These are phyloP conservation scores for Parathielavia appendiculata DNA, from an alignment of 495 filamentous ascomycete genomes.

Conservation along the genomic window DNA sequence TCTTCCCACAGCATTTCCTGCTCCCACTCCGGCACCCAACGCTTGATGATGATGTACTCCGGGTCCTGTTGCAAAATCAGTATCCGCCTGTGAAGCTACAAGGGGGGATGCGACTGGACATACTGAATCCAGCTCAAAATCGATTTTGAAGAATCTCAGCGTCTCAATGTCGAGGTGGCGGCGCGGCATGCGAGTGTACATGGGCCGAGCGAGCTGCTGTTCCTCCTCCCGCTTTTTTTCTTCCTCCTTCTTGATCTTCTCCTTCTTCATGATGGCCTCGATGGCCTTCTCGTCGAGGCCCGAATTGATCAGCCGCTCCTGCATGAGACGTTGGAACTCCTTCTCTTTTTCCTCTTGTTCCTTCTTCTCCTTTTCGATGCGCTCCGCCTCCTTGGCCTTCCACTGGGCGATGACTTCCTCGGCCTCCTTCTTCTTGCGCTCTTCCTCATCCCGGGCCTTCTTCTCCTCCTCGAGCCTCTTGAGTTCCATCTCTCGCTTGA, in stretches of 20 bases:
- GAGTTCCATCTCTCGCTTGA: slow-evolving; percentile 49
- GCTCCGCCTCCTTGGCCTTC: slow-evolving; percentile 52
- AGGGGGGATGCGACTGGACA: slow-evolving; percentile 12
- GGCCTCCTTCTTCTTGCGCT: slow-evolving; percentile 47
- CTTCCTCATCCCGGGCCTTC: slow-evolving; percentile 38
- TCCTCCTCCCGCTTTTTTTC: slow-evolving; percentile 27
- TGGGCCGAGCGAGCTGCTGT: slow-evolving; percentile 36
- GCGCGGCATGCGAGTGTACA: slow-evolving; percentile 54
- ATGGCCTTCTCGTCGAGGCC: slow-evolving; percentile 51
- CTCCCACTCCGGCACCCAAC: slow-evolving; percentile 66
- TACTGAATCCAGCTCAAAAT: slow-evolving; percentile 50
- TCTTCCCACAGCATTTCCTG: slow-evolving; percentile 70
- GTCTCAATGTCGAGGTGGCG: slow-evolving; percentile 54
- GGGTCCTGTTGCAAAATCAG: slow-evolving; percentile 44
- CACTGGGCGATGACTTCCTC: slow-evolving; percentile 52
- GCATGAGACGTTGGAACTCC: slow-evolving; percentile 45
- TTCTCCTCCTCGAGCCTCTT: slow-evolving; percentile 56
- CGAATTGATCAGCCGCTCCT: slow-evolving; percentile 45
- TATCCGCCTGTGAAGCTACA: not conserved
- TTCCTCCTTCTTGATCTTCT: slow-evolving; percentile 42
- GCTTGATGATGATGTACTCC: slow-evolving; percentile 70
- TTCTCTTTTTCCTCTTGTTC: slow-evolving; percentile 48
- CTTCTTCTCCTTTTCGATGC: slow-evolving; percentile 39
- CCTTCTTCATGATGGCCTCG: slow-evolving; percentile 46
- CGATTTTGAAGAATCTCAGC: slow-evolving; percentile 44